Evolutionary conservation across 352 stramenopile genomes (phyloP), one percentile per base, ranked within the genome.

Genomic region (Globisporangium spinosum): DNA sequence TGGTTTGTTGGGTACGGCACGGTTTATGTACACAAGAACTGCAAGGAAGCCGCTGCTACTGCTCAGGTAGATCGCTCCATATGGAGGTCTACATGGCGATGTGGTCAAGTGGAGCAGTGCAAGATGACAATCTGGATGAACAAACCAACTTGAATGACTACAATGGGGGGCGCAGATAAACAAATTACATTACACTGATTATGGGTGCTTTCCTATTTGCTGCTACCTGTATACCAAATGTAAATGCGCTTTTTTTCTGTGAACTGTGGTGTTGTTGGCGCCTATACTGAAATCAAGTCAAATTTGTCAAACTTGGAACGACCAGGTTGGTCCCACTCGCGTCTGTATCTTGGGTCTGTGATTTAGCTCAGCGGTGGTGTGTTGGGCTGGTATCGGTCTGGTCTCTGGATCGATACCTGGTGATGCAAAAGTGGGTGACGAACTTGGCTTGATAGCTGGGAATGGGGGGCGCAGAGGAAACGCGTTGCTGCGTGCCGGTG

Each of bases 401-500:
- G 43, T 51, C 43, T 20, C 43, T 51, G 43, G 43, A n/a, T 51
- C 43, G 43, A 51, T 17, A 15, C 4, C 43, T 12, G 43, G 43
- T n/a, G 43, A 51, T 51, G 5, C 9, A n/a, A 51, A 51, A 51
- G n/a, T n/a, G 3, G 13, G 13, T 22, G 43, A 12, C 3, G 15
- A 20, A 51, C 3, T 32, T 32, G 27, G 27, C 27, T 32, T 32
- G 27, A 32, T 4, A 32, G 27, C 27, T 32, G 27, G 43, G 13
- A 51, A n/a, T n/a, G n/a, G n/a, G n/a, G n/a, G n/a, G 65, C 65
- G 66, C 66, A 58, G 65, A 29, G 65, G 66, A 67, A 70, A 32
- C 29, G 4, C 3, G 29, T 70, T 67, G 65, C 62, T 49, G 58
- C 58, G 65, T 70, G 58, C 34, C 51, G 66, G 58, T 55, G 61